Evolutionary conservation across 1,139 yeast species (phyloP).

Genomic region (Debaryomyces singareniensis): DNA sequence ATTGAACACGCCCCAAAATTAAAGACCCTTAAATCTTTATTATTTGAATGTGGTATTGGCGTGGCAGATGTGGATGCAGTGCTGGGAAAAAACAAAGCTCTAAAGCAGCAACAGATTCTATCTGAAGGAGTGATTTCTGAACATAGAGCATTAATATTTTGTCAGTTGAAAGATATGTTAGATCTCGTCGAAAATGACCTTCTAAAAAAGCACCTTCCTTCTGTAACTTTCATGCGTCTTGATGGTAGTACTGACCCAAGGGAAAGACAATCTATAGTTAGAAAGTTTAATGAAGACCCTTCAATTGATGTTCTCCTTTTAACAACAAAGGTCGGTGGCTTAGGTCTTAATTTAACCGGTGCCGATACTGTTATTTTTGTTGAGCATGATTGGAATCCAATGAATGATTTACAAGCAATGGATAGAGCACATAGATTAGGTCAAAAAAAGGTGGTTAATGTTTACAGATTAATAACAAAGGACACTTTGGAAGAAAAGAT

Average conservation of each 20-base stretch:
- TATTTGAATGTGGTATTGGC: slow-evolving; percentile 95
- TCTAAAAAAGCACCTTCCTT: slow-evolving; percentile 76
- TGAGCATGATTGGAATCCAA: slow-evolving; percentile 99
- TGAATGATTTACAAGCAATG: slow-evolving; percentile 99
- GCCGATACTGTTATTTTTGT: slow-evolving; percentile 98
- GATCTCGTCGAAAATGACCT: slow-evolving; percentile 93
- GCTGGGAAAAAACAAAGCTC: slow-evolving; percentile 20
- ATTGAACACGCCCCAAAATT: slow-evolving; percentile 89
- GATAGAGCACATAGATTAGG: slow-evolving; percentile 98
- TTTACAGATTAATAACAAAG: slow-evolving; percentile 85
- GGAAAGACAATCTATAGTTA: slow-evolving; percentile 85
- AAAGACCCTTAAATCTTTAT: slow-evolving; percentile 70
- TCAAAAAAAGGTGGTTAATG: slow-evolving; percentile 95
- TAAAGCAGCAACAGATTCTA: slow-evolving; percentile 29
- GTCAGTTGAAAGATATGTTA: slow-evolving; percentile 96
- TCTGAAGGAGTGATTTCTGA: slow-evolving; percentile 81
- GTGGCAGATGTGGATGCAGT: slow-evolving; percentile 41
- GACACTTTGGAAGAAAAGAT: slow-evolving; percentile 94
- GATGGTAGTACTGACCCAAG: slow-evolving; percentile 95
- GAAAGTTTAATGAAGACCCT: slow-evolving; percentile 92
- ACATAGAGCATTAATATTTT: slow-evolving; percentile 91
- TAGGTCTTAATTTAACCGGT: slow-evolving; percentile 94
- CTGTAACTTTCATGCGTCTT: slow-evolving; percentile 88
- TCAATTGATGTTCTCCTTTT: slow-evolving; percentile 87
- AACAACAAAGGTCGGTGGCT: slow-evolving; percentile 97